phyloP scores from a whole-genome alignment of 2,329 filamentous ascomycete genomes.

The Microsporum audouinii region DNA sequence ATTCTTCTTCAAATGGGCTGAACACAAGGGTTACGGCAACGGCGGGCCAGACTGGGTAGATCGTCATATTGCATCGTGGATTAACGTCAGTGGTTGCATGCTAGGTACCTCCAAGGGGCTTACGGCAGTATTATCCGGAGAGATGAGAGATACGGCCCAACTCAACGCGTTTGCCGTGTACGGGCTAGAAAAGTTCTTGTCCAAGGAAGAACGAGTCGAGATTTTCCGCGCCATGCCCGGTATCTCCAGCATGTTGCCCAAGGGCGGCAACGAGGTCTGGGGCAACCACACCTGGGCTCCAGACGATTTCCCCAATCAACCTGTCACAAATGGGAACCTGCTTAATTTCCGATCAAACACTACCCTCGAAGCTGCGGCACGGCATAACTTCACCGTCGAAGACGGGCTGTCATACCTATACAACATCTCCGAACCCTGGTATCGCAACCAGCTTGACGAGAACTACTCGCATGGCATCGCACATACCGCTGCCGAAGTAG shows the following conservation, averaged over 20 bases:
- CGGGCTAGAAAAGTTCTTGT: slow-evolving; percentile 89
- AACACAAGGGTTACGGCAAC: slow-evolving; percentile 61
- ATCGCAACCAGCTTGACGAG: slow-evolving; percentile 55
- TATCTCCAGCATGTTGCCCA: slow-evolving; percentile 89
- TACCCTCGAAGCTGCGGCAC: slow-evolving; percentile 39
- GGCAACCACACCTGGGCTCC: slow-evolving; percentile 78
- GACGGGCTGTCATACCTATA: slow-evolving; percentile 69
- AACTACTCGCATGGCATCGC: slow-evolving; percentile 87
- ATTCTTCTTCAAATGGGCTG: slow-evolving; percentile 70
- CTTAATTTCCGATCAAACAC: slow-evolving; percentile 59
- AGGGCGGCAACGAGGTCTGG: slow-evolving; percentile 91
- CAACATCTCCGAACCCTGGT: slow-evolving; percentile 74
- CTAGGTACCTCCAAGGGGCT: slow-evolving; percentile 85
- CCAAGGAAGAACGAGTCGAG: slow-evolving; percentile 77
- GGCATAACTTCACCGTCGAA: slow-evolving; percentile 65
- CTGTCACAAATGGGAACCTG: slow-evolving; percentile 64
- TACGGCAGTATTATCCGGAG: slow-evolving; percentile 80
- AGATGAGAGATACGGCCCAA: slow-evolving; percentile 97
- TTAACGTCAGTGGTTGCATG: slow-evolving; percentile 98
- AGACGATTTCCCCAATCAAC: slow-evolving; percentile 67
- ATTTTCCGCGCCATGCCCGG: slow-evolving; percentile 96
- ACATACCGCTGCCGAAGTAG: slow-evolving; percentile 65
- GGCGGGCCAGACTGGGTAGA: slow-evolving; percentile 88
- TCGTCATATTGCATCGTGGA: slow-evolving; percentile 80
- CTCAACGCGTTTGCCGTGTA: slow-evolving; percentile 95